phyloP scores from a whole-genome alignment of 768 basidiomycete species.

The Macrolepiota dolichaula region DNA sequence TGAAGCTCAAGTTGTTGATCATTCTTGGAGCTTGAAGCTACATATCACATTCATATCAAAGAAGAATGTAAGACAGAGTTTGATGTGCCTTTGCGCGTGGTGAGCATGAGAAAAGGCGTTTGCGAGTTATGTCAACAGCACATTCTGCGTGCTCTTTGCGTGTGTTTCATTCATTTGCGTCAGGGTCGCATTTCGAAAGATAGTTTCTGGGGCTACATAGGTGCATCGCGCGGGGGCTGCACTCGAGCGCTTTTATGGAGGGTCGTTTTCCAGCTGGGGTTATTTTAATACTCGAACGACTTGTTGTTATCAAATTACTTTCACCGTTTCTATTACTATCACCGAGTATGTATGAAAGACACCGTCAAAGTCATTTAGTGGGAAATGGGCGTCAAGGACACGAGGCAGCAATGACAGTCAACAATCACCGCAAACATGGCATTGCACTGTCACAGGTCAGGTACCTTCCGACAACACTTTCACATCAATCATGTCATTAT shows the following conservation, averaged over 20 bases:
- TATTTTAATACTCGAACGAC: not conserved
- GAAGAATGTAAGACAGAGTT: not conserved
- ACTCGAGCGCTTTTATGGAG: too few relatives aligned
- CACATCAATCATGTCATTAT: conserved; percentile 29
- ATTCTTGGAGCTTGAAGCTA: not conserved
- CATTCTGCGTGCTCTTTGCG: not conserved
- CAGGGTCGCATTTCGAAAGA: too few relatives aligned
- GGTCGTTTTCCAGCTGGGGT: not conserved
- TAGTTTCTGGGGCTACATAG: too few relatives aligned
- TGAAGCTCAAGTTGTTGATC: not conserved
- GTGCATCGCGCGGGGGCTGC: too few relatives aligned
- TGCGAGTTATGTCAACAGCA: not conserved
- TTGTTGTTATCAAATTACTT: not conserved
- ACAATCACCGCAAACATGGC: not conserved
- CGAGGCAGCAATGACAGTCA: not conserved
- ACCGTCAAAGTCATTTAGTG: too few relatives aligned
- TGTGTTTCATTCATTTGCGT: too few relatives aligned
- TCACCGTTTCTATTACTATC: not conserved
- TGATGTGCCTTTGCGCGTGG: not conserved
- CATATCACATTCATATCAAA: not conserved
- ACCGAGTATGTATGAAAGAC: not conserved
- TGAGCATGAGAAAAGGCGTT: not conserved
- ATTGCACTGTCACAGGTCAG: not conserved
- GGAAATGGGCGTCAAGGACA: not conserved
- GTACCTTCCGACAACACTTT: not conserved